These are phyloP conservation scores for Penicillium sclerotigenum DNA, from an alignment of 2,329 filamentous ascomycete genomes.

Conservation along the genomic window DNA sequence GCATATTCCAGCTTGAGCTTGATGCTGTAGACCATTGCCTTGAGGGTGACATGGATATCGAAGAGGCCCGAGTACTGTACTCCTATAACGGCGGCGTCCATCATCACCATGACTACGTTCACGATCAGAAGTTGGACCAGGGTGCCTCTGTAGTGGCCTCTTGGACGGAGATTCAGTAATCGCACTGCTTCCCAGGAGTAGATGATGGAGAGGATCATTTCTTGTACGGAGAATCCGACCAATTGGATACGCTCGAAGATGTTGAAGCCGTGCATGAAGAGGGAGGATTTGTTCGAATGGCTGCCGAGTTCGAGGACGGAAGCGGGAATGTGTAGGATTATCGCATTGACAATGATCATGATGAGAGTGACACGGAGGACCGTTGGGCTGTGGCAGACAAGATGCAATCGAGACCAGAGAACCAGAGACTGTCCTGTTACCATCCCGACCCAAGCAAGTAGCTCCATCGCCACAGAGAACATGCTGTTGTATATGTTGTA, in stretches of 20 bases:
- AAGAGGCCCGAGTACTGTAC: slow-evolving; percentile 43
- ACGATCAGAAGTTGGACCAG: slow-evolving; percentile 48
- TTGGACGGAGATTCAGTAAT: slow-evolving; percentile 46
- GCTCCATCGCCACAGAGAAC: slow-evolving; percentile 41
- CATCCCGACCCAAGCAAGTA: slow-evolving; percentile 46
- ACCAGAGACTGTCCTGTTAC: slow-evolving; percentile 50
- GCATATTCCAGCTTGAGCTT: slow-evolving; percentile 50
- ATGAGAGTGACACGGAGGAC: slow-evolving; percentile 38
- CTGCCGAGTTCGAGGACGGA: slow-evolving; percentile 43
- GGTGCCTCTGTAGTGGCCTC: slow-evolving; percentile 38
- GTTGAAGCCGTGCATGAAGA: slow-evolving; percentile 36
- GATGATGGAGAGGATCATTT: slow-evolving; percentile 50
- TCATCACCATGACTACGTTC: slow-evolving; percentile 46
- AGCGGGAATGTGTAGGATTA: slow-evolving; percentile 43
- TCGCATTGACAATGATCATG: slow-evolving; percentile 46
- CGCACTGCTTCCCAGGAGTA: slow-evolving; percentile 53
- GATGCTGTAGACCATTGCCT: slow-evolving; percentile 46
- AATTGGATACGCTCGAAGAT: slow-evolving; percentile 55
- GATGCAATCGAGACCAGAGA: slow-evolving; percentile 49
- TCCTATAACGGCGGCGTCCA: slow-evolving; percentile 44
- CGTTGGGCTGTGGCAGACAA: slow-evolving; percentile 39
- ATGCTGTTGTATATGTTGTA: slow-evolving; percentile 36
- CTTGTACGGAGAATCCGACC: slow-evolving; percentile 54
- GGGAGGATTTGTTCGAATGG: slow-evolving; percentile 25
- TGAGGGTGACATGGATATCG: slow-evolving; percentile 44